Evolutionary conservation across 2,329 filamentous ascomycete genomes (phyloP).

Genomic region (Parafenestella ontariensis): DNA sequence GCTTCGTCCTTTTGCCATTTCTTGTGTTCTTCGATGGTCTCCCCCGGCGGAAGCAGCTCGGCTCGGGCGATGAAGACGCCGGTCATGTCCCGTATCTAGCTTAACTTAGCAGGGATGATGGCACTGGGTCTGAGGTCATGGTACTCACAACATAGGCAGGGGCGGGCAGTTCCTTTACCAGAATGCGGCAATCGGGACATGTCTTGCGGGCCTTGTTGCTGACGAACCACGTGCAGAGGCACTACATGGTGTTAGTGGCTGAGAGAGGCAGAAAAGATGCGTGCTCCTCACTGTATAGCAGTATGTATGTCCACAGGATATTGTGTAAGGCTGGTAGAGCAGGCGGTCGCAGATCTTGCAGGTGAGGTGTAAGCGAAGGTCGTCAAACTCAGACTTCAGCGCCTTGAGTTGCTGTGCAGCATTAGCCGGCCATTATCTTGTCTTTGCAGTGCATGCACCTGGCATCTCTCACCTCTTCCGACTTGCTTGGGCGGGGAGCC

Average conservation of each 20-base stretch:
- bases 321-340: slow-evolving; percentile 73
- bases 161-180: slow-evolving; percentile 65
- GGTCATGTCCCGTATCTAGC: slow-evolving; percentile 68
- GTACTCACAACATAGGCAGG: slow-evolving; percentile 67
- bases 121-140: background rate
- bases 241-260: slow-evolving; percentile 51
- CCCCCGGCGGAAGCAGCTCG: slow-evolving; percentile 68
- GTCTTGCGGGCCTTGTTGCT: slow-evolving; percentile 65
- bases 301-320: slow-evolving; percentile 74
- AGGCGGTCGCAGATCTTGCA: slow-evolving; percentile 74
- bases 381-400: slow-evolving; percentile 63
- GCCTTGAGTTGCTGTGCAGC: slow-evolving; percentile 46
- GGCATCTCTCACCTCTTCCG: slow-evolving; percentile 43
- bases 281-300: slow-evolving; percentile 66
- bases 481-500: slow-evolving; percentile 36
- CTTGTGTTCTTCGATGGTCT: slow-evolving; percentile 68
- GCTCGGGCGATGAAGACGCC: slow-evolving; percentile 66
- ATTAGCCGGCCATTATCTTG: slow-evolving; percentile 30
- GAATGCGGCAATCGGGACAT: slow-evolving; percentile 71
- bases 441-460: slow-evolving; percentile 8
- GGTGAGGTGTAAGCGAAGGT: slow-evolving; percentile 66
- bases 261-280: slow-evolving; percentile 11
- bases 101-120: slow-evolving; percentile 1
- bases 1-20: slow-evolving; percentile 66
- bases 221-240: slow-evolving; percentile 63